These are phyloP conservation scores for Coprinopsis marcescibilis DNA, from an alignment of 768 basidiomycete genomes.

Conservation along the genomic window DNA sequence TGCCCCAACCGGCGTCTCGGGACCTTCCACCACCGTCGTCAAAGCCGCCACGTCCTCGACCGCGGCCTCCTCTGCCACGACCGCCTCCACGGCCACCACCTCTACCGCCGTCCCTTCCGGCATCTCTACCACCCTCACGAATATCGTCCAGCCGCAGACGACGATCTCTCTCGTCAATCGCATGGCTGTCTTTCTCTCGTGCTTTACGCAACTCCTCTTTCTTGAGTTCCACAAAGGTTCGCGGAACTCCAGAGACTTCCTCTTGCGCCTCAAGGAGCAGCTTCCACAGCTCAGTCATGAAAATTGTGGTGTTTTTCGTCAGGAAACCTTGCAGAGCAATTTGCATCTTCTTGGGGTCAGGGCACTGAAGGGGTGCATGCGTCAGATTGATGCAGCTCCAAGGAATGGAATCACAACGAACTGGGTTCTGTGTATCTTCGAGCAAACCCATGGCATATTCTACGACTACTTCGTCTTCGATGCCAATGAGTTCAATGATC, in stretches of 20 bases:
- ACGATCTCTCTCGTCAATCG: slow-evolving; percentile 67
- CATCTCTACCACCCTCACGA: slow-evolving; percentile 39
- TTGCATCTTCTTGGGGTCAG: slow-evolving; percentile 94
- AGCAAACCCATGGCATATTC: slow-evolving; percentile 95
- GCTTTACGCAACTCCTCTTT: slow-evolving; percentile 84
- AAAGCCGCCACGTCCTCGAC: slow-evolving; percentile 42
- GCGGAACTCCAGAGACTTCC: slow-evolving; percentile 84
- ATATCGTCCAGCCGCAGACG: slow-evolving; percentile 65
- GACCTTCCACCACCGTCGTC: slow-evolving; percentile 22
- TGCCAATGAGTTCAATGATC: slow-evolving; percentile 82
- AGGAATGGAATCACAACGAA: slow-evolving; percentile 30
- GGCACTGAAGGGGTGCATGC: slow-evolving; percentile 44
- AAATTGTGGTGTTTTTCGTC: slow-evolving; percentile 75
- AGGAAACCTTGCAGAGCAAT: slow-evolving; percentile 92
- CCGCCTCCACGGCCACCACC: slow-evolving; percentile 31
- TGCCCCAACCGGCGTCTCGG: slow-evolving; percentile 7
- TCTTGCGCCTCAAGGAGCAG: slow-evolving; percentile 91
- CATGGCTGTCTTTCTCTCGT: slow-evolving; percentile 54
- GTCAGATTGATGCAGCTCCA: neutral
- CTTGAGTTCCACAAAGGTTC: slow-evolving; percentile 86
- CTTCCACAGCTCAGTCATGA: slow-evolving; percentile 88
- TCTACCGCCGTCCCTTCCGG: slow-evolving; percentile 46
- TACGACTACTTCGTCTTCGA: slow-evolving; percentile 96
- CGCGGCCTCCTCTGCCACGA: slow-evolving; percentile 53
- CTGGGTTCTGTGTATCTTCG: slow-evolving; percentile 81